These are phyloP conservation scores for Fusarium burgessii DNA, from an alignment of 2,329 filamentous ascomycete genomes.

Conservation along the genomic window DNA sequence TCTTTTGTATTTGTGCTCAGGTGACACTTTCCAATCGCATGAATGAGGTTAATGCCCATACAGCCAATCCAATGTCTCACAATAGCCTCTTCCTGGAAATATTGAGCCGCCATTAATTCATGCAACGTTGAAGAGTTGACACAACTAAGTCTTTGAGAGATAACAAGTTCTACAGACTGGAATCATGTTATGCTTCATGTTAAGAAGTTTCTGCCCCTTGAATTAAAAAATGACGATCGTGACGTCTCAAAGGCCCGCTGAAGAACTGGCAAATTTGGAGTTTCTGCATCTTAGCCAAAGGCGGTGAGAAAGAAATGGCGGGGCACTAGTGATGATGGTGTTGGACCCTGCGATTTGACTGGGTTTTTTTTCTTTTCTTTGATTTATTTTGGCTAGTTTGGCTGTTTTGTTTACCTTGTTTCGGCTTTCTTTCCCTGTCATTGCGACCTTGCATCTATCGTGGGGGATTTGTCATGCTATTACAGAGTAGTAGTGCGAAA, in stretches of 20 bases:
- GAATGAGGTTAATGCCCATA: slow-evolving; percentile 11
- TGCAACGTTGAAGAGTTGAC: neutral
- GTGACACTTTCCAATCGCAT: neutral
- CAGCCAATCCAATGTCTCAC: slow-evolving; percentile 11
- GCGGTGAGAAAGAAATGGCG: slow-evolving; percentile 35
- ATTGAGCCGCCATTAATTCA: neutral
- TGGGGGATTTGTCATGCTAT: neutral
- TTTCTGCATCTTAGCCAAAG: slow-evolving; percentile 36
- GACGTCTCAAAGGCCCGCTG: neutral
- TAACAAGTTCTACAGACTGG: neutral
- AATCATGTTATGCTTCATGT: neutral
- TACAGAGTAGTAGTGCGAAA: neutral
- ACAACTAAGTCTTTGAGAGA: neutral
- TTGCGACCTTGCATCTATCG: neutral
- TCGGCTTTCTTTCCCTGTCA: neutral
- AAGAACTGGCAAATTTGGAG: slow-evolving; percentile 14
- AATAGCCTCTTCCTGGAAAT: neutral
- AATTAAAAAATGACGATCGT: slow-evolving; percentile 7
- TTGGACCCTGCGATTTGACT: slow-evolving; percentile 44
- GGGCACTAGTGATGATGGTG: slow-evolving; percentile 28
- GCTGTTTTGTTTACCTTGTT: neutral
- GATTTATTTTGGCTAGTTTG: slow-evolving; percentile 22
- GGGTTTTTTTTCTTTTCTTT: slow-evolving; percentile 17
- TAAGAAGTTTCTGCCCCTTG: neutral
- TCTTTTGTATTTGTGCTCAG: neutral